Percentiles rank a stretch among this genome's conserved stretches.
These are phyloP conservation scores for Astraeus odoratus DNA, from an alignment of 768 basidiomycete genomes.

Conservation along the genomic window DNA sequence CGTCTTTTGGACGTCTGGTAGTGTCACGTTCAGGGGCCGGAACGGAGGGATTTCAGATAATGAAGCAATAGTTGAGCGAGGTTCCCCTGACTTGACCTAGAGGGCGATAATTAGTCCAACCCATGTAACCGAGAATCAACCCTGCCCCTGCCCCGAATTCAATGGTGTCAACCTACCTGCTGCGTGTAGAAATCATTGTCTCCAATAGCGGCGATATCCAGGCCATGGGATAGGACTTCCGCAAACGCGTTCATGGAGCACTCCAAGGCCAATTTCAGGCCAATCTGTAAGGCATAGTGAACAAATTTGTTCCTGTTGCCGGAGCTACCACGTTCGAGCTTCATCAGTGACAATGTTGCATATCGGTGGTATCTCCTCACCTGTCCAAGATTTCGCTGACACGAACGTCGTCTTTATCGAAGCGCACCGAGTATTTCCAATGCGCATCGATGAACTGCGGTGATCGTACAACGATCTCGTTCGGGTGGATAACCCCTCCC, in stretches of 20 bases:
- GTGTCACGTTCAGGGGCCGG: conserved; percentile 53
- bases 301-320: conserved; percentile 84
- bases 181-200: conserved; percentile 99
- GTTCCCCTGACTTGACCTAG: conserved; percentile 56
- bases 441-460: conserved; percentile 83
- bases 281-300: conserved; percentile 77
- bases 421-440: conserved; percentile 62
- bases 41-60: conserved; percentile 73
- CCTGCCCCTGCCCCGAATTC: no score
- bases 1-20: conserved; percentile 92
- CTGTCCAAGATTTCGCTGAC: conserved; percentile 19
- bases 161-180: conserved; percentile 55
- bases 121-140: not conserved
- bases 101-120: conserved; percentile 3
- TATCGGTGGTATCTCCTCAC: conserved; percentile 4
- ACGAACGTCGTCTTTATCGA: conserved; percentile 26
- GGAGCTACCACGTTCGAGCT: no score
- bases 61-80: conserved; percentile 58
- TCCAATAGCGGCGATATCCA: conserved; percentile 79
- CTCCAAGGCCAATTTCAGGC: conserved; percentile 63
- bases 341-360: no score
- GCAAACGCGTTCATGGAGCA: conserved; percentile 39
- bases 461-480: conserved; percentile 68
- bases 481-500: conserved; percentile 18
- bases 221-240: conserved; percentile 40